These are phyloP conservation scores for Boletus edulis DNA, from an alignment of 768 basidiomycete species.

Conservation along the genomic window DNA sequence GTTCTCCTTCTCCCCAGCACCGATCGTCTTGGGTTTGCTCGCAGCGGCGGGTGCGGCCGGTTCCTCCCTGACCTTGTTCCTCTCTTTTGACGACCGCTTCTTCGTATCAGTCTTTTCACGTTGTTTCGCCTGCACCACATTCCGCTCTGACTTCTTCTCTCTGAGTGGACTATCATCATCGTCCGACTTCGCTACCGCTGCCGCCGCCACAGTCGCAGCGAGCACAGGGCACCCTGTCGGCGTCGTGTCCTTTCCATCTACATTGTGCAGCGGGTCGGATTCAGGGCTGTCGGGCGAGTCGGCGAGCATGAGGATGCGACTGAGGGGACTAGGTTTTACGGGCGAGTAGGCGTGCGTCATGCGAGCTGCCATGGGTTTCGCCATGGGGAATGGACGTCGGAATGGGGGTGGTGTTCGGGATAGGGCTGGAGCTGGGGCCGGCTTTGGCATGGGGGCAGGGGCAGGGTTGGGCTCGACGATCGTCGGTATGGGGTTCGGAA, in stretches of 20 bases:
- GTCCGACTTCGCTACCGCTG: slow-evolving; percentile 20
- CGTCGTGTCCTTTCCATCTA: slow-evolving; percentile 21
- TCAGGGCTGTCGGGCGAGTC: slow-evolving; percentile 52
- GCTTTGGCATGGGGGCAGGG: slow-evolving; percentile 5
- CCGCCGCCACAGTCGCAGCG: not conserved
- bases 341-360: slow-evolving; percentile 85
- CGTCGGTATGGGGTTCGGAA: slow-evolving; percentile 17
- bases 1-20: slow-evolving; percentile 35
- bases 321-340: slow-evolving; percentile 75
- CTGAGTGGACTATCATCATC: slow-evolving; percentile 55
- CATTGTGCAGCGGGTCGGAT: not conserved
- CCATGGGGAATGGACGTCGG: slow-evolving; percentile 59
- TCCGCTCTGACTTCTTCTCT: slow-evolving; percentile 45
- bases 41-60: slow-evolving; percentile 6
- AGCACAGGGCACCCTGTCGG: slow-evolving; percentile 23
- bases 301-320: slow-evolving; percentile 71
- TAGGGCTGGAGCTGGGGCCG: not conserved
- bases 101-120: slow-evolving; percentile 17
- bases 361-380: slow-evolving; percentile 64
- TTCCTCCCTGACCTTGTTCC: slow-evolving; percentile 37
- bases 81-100: slow-evolving; percentile 37
- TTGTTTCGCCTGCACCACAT: slow-evolving; percentile 17
- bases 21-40: slow-evolving; percentile 31
- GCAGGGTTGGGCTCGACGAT: slow-evolving; percentile 19
- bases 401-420: slow-evolving; percentile 23